Evolutionary conservation across 352 stramenopile genomes (phyloP), one percentile per base, ranked within the genome.

Genomic region (Bremia lactucae): DNA sequence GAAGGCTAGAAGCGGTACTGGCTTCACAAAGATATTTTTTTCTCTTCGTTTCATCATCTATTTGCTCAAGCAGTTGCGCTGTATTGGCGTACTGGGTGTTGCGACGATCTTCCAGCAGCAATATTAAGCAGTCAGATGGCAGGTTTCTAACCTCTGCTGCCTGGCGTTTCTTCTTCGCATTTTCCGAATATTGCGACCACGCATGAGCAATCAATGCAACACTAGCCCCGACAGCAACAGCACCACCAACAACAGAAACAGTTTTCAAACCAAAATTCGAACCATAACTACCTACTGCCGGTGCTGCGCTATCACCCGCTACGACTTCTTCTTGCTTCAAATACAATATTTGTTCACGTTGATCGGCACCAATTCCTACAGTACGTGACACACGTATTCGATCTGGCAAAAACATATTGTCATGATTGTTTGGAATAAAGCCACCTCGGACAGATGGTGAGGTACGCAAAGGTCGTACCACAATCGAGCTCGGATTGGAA

Each of bases 121-220:
- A 42, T 23, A 87, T 42, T 28, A 92, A 57, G 22, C 71, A 83
- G 46, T 82, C 64, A 11, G 65, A 62, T 8, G 80, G 73, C 77
- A 92, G 88, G 6, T 81, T 52, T 33, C 75, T 67, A 15, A 92
- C 72, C 2, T 70, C 66, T 31, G 73, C 65, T n/a, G 77, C 68
- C 49, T 92, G 80, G 4, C 60, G 69, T 42, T 55, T 74, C 36
- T 73, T 68, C 23, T 55, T 80, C 2, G 71, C 69, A 31, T 49
- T 77, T 7, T 88, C 77, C 3, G 72, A 85, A 57, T 87, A 90
- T 38, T 86, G 68, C 1, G 75, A 84, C 80, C 80, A 92, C 2
- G 77, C 80, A 47, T 65, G 81, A 16, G 90, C 72, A 23, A 83
- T 77, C 23, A 92, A 24, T 4, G 80, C 80, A 14, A 89, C 69